Conservation (phyloP, 805 yeast species). For the Kodamaea laetipori region DNA sequence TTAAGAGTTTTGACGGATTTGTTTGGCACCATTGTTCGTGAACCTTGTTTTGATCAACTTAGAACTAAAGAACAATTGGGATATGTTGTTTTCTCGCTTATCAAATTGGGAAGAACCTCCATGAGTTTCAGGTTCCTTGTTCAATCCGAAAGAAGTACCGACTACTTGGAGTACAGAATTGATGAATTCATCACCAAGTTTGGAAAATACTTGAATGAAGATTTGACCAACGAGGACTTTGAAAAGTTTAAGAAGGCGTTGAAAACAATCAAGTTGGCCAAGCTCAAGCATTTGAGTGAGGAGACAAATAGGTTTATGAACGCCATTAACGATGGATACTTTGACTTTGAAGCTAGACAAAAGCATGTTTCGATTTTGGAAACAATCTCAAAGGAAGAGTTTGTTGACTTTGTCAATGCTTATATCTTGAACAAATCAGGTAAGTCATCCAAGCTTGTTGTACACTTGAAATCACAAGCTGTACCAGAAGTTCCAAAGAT, state of each 20-base stretch:
- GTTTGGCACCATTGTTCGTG: constrained; percentile 70
- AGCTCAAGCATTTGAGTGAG: constrained; percentile 75
- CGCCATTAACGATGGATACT: constrained; percentile 72
- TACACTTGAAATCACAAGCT: constrained; percentile 56
- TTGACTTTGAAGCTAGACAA: constrained; percentile 65
- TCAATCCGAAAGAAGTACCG: constrained; percentile 80
- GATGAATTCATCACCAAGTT: constrained; percentile 60
- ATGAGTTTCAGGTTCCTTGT: constrained; percentile 73
- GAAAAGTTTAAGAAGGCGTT: constrained; percentile 69
- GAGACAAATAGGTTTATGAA: constrained; percentile 69
- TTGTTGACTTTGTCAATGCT: constrained; percentile 54
- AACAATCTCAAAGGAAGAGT: constrained; percentile 55
- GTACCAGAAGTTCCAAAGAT: constrained; percentile 20
- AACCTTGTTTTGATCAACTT: constrained; percentile 86
- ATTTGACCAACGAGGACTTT: constrained; percentile 65
- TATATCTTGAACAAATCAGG: constrained; percentile 32
- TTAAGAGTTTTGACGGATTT: constrained; percentile 58
- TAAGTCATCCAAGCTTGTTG: constrained; percentile 23
- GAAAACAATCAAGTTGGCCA: constrained; percentile 63
- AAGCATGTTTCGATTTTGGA: constrained; percentile 59
- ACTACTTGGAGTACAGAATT: constrained; percentile 75
- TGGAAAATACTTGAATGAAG: constrained; percentile 42
- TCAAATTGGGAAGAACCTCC: constrained; percentile 66
- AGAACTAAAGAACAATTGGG: constrained; percentile 96
- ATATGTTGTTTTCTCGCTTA: constrained; percentile 85